Base-by-base conservation (phyloP, 1,284 basidiomycete species). In the Malassezia sympodialis region DNA sequence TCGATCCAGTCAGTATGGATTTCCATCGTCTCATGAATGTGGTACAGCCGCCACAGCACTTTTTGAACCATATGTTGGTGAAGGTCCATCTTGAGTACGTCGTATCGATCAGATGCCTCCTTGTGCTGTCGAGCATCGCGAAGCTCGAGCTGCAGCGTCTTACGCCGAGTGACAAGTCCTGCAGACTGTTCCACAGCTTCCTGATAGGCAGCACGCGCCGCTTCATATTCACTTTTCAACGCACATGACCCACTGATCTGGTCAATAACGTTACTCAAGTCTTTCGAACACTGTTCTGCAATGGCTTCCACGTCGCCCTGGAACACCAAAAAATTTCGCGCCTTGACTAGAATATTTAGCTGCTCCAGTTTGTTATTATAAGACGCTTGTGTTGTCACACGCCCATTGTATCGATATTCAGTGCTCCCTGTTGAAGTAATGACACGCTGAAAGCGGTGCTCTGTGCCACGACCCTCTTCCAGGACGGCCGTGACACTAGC, bases 261-360 rank as follows among this genome's bases (percentile, higher is more conserved):
- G 66, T 99, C 94, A 47, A 99, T 87, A 41, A 98, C 83, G 32
- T 83, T 82, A 1, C 90, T 83, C 21, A 99, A 82, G 63, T 94
- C 90, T 63, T 85, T 85, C 8, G 91, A 83, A 1, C 88, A 90
- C 70, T 99, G 94, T 8, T 88, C 89, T 0, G 94, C 94, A 43
- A 99, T 88, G 2, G 90, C 88, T 77, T 98, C 94, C 34, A 99
- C 94, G 73, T 98, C 94, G 52, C 94, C 94, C 76, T 74, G 72
- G 78, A 99, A 99, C n/a, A 98, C 94, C 51, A 98, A 84, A 72
- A 98, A 98, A 79, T 98, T 98, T 78, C 96, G 96, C 19, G 94
- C 94, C 77, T 96, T 96, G 72, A 98, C 91, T 53, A 98, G 86
- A 68, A 99, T 89, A 72, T 96, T 96, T 61, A 72, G 67, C 46